These are phyloP conservation scores for Aquilaria agallochum DNA, from an alignment of 441 rosid species.

Conservation along the genomic window DNA sequence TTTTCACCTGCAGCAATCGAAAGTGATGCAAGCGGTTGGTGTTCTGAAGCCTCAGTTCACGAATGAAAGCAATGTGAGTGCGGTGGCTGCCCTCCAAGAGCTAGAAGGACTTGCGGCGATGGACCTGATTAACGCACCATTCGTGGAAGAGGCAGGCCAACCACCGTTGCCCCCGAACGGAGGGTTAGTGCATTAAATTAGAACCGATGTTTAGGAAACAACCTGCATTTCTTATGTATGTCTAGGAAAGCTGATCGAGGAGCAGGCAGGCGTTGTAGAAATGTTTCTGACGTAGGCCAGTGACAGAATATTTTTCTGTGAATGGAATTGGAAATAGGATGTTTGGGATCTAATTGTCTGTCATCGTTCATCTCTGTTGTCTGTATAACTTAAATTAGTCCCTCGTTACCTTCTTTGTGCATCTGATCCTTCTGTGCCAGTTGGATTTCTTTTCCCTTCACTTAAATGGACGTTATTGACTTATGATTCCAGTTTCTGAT, in stretches of 20 bases:
- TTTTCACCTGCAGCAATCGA: slow-evolving; percentile 58
- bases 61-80: slow-evolving; percentile 30
- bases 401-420: slow-evolving; percentile 8
- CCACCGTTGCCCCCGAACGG: slow-evolving; percentile 1
- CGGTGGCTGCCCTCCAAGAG: slow-evolving; percentile 47
- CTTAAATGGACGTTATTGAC: no score
- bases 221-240: slow-evolving; percentile 1
- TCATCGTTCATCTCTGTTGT: slow-evolving; percentile 24
- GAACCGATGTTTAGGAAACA: slow-evolving; percentile 13
- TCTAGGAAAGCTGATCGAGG: slow-evolving; percentile 9
- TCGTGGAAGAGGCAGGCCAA: slow-evolving; percentile 29
- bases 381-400: slow-evolving; percentile 4
- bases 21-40: slow-evolving; percentile 47
- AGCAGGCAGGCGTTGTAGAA: slow-evolving; percentile 19
- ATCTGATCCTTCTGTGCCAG: slow-evolving; percentile 9
- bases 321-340: slow-evolving; percentile 24
- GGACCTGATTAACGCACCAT: slow-evolving; percentile 30
- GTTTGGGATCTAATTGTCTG: slow-evolving; percentile 24
- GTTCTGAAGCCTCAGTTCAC: slow-evolving; percentile 49
- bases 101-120: slow-evolving; percentile 58
- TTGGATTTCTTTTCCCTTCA: not conserved
- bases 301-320: slow-evolving; percentile 21
- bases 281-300: slow-evolving; percentile 33
- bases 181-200: slow-evolving; percentile 6
- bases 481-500: no score